A percentile compares a stretch with the other conserved stretches of the same genome.
Conservation (phyloP, 2,329 filamentous ascomycete genomes). For the Calonectria fujianensis region DNA sequence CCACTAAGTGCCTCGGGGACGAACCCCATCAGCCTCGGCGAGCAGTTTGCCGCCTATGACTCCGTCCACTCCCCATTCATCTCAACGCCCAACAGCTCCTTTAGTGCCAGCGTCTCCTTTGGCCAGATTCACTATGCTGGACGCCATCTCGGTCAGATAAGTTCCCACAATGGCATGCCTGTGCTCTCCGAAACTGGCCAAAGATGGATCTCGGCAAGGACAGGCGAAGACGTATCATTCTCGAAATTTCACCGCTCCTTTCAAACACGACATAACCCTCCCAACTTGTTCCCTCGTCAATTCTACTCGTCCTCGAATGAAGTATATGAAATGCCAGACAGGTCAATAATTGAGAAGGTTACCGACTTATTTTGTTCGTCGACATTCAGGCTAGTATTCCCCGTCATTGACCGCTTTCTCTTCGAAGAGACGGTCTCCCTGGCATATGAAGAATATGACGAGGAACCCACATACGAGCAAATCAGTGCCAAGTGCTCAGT, state of each 20-base stretch:
- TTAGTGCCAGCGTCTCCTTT: slow-evolving; percentile 45
- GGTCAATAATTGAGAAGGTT: slow-evolving; percentile 54
- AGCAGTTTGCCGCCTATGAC: slow-evolving; percentile 29
- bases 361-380: slow-evolving; percentile 54
- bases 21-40: slow-evolving; percentile 30
- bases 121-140: slow-evolving; percentile 52
- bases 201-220: slow-evolving; percentile 47
- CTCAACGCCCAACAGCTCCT: slow-evolving; percentile 32
- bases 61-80: slow-evolving; percentile 35
- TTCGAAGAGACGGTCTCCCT: slow-evolving; percentile 65
- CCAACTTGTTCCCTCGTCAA: slow-evolving; percentile 18
- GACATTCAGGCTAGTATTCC: slow-evolving; percentile 66
- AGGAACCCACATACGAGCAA: slow-evolving; percentile 48
- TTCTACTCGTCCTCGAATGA: slow-evolving; percentile 27
- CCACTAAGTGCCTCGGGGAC: slow-evolving; percentile 9
- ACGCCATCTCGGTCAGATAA: slow-evolving; percentile 51
- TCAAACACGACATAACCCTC: slow-evolving; percentile 19
- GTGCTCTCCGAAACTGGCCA: slow-evolving; percentile 48
- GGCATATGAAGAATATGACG: slow-evolving; percentile 62
- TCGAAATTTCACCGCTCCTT: slow-evolving; percentile 23
- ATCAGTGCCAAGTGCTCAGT: slow-evolving; percentile 66
- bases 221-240: slow-evolving; percentile 44
- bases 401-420: slow-evolving; percentile 65
- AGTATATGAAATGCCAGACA: slow-evolving; percentile 45
- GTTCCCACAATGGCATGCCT: slow-evolving; percentile 51